phyloP scores from a whole-genome alignment of 1,139 yeast genomes.

The Saccharomyces uvarum region DNA sequence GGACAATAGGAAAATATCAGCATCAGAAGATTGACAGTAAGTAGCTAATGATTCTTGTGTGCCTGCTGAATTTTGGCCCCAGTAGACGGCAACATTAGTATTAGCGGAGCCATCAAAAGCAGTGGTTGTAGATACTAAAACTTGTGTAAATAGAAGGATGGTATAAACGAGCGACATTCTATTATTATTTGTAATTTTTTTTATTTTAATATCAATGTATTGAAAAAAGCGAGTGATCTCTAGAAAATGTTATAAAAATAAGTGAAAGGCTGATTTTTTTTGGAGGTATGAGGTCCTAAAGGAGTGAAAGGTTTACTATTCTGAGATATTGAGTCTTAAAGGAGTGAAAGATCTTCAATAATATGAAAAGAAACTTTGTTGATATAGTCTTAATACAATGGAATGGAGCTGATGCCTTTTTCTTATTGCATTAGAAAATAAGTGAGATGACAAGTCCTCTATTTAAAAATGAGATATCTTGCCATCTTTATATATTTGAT shows the following conservation, averaged over 20 bases:
- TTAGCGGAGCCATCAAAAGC: constrained; percentile 29
- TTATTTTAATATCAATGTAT: neutral
- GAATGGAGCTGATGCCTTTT: neutral
- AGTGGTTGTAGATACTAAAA: neutral
- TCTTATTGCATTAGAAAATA: neutral
- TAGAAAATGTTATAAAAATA: neutral
- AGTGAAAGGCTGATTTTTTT: neutral
- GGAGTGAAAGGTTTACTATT: neutral
- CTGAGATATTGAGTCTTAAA: neutral
- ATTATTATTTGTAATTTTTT: neutral
- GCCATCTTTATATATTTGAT: neutral
- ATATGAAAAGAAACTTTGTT: neutral
- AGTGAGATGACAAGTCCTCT: neutral
- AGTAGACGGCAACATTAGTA: constrained; percentile 67
- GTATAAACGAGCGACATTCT: constrained; percentile 2
- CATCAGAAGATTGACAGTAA: constrained; percentile 62
- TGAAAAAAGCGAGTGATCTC: neutral
- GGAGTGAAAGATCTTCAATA: neutral
- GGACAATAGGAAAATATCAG: constrained; percentile 66
- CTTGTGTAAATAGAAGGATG: neutral
- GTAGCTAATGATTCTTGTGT: constrained; percentile 54
- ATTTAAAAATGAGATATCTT: neutral
- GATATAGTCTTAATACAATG: neutral
- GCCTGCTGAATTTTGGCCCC: constrained; percentile 90
- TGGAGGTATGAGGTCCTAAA: neutral